A percentile compares a stretch with the other conserved stretches of the same genome.
Evolutionary conservation across 139 green algal genomes (phyloP).

Genomic region (Choricystis sp.): DNA sequence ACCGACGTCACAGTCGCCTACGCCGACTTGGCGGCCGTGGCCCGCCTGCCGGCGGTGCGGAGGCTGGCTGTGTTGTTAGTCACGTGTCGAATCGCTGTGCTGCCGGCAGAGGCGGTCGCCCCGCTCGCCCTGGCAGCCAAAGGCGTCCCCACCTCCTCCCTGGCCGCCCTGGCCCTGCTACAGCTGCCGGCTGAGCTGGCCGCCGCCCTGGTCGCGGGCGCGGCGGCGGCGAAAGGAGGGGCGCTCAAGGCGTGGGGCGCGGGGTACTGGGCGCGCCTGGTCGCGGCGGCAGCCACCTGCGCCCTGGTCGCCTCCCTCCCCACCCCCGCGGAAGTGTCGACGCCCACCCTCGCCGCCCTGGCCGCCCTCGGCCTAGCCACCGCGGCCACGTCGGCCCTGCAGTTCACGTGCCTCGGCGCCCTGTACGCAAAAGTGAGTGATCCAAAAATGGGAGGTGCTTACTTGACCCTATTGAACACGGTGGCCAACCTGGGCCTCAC

Average conservation of each 20-base stretch:
- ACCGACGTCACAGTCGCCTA: constrained; percentile 19
- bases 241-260: constrained; percentile 42
- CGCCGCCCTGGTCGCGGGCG: constrained; percentile 62
- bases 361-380: constrained; percentile 39
- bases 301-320: constrained; percentile 3
- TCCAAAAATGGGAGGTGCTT: constrained; percentile 66
- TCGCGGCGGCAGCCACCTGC: constrained; percentile 18
- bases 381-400: constrained; percentile 60
- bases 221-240: constrained; percentile 21
- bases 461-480: constrained; percentile 91
- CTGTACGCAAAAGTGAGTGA: constrained; percentile 50
- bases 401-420: constrained; percentile 71
- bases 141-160: constrained; percentile 63
- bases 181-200: constrained; percentile 73
- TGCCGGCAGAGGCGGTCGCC: constrained; percentile 47
- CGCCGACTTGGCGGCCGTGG: constrained; percentile 30
- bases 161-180: constrained; percentile 58
- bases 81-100: constrained; percentile 45
- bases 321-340: not conserved
- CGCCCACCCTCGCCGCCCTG: constrained; percentile 19
- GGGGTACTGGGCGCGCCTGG: constrained; percentile 41
- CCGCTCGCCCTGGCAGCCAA: constrained; percentile 82
- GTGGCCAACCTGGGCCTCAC: constrained; percentile 68
- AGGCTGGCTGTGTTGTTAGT: constrained; percentile 53
- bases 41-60: constrained; percentile 48